A percentile compares a stretch with the other conserved stretches of the same genome.
phyloP scores from a whole-genome alignment of 495 filamentous ascomycete species.

The Pyronema domesticum region DNA sequence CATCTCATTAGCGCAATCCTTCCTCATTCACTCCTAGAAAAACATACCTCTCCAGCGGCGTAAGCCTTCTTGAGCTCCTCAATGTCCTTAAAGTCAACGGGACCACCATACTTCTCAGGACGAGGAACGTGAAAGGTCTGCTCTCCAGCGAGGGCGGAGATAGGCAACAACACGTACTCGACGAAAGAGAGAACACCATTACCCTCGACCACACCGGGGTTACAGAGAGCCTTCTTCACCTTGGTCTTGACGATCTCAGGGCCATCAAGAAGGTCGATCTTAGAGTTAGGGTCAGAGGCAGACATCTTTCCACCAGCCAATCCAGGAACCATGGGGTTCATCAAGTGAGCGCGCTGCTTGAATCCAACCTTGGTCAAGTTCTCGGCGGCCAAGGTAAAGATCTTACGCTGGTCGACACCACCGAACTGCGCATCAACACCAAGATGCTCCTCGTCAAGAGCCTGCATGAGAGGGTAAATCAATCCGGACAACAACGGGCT shows the following conservation, averaged over 20 bases:
- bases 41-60: slow-evolving; percentile 50
- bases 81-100: slow-evolving; percentile 58
- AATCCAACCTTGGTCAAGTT: slow-evolving; percentile 55
- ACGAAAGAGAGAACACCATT: slow-evolving; percentile 75
- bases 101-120: slow-evolving; percentile 41
- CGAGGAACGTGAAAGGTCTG: slow-evolving; percentile 40
- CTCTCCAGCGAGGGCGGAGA: slow-evolving; percentile 36
- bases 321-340: slow-evolving; percentile 83
- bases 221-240: slow-evolving; percentile 62
- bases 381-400: slow-evolving; percentile 68
- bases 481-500: slow-evolving; percentile 60
- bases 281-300: slow-evolving; percentile 45
- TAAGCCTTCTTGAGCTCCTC: slow-evolving; percentile 62
- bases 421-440: slow-evolving; percentile 67
- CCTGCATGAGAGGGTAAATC: slow-evolving; percentile 79
- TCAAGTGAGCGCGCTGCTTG: slow-evolving; percentile 61
- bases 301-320: slow-evolving; percentile 47
- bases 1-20: slow-evolving; percentile 15
- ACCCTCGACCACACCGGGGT: slow-evolving; percentile 55
- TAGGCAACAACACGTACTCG: slow-evolving; percentile 69
- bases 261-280: slow-evolving; percentile 79
- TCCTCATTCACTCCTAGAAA: not conserved
- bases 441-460: slow-evolving; percentile 79
- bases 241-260: slow-evolving; percentile 57
- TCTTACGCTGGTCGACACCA: slow-evolving; percentile 73